phyloP scores from a whole-genome alignment of 148 eudicot genomes.

The Amaranthus cruentus region DNA sequence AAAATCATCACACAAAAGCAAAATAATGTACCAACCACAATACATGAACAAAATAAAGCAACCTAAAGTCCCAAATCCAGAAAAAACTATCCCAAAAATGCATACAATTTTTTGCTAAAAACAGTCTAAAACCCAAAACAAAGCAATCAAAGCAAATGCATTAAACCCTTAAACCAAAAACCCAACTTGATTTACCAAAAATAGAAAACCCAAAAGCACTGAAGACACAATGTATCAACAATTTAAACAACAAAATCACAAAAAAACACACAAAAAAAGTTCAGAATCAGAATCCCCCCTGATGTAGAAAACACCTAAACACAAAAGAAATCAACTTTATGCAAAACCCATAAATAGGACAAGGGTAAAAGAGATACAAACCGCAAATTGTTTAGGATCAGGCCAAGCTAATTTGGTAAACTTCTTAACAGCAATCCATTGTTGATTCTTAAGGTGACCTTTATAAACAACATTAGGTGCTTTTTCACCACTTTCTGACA shows the following conservation, averaged over 20 bases:
- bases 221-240: slow-evolving; percentile 12
- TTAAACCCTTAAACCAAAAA: background rate
- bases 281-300: background rate
- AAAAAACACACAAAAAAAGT: background rate
- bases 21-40: slow-evolving; percentile 15
- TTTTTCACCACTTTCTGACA: slow-evolving; percentile 73
- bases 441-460: slow-evolving; percentile 53
- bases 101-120: slow-evolving; percentile 2
- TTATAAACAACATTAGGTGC: slow-evolving; percentile 74
- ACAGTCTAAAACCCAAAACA: background rate
- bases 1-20: slow-evolving; percentile 1
- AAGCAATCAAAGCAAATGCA: background rate
- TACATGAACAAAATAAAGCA: background rate
- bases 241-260: slow-evolving; percentile 6
- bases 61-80: background rate
- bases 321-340: slow-evolving; percentile 7
- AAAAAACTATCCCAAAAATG: slow-evolving; percentile 11
- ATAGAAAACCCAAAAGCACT: background rate
- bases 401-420: slow-evolving; percentile 82
- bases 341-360: slow-evolving; percentile 4
- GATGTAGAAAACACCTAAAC: background rate
- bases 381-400: slow-evolving; percentile 82
- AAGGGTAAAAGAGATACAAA: slow-evolving; percentile 5
- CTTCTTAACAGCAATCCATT: slow-evolving; percentile 82
- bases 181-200: background rate